phyloP scores from a whole-genome alignment of 768 basidiomycete genomes.

The Fistulinella prunicolor region DNA sequence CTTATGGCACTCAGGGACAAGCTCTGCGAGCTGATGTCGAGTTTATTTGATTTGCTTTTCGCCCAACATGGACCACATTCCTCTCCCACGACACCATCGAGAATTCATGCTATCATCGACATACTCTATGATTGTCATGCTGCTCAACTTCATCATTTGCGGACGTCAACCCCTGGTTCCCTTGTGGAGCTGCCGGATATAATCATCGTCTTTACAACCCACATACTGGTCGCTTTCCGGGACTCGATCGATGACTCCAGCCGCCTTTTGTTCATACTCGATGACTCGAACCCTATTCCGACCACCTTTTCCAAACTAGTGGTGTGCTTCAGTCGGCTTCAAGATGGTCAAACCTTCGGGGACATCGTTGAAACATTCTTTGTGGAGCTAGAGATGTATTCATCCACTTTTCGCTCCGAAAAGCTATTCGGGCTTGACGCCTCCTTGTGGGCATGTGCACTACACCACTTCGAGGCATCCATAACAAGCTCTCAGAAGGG shows the following conservation, averaged over 20 bases:
- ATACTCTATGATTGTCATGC: slow-evolving; percentile 26
- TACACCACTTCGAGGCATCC: slow-evolving; percentile 43
- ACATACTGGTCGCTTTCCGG: slow-evolving; percentile 15
- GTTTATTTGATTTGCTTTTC: slow-evolving; percentile 24
- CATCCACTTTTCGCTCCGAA: slow-evolving; percentile 31
- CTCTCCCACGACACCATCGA: slow-evolving; percentile 2
- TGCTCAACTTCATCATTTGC: slow-evolving; percentile 19
- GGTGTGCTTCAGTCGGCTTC: slow-evolving; percentile 14
- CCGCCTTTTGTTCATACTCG: slow-evolving; percentile 25
- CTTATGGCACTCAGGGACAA: slow-evolving; percentile 14
- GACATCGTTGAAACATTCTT: slow-evolving; percentile 26
- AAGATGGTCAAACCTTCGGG: slow-evolving; percentile 5
- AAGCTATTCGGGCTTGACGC: slow-evolving; percentile 44
- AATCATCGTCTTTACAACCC: slow-evolving; percentile 20
- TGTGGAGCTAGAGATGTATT: slow-evolving; percentile 22
- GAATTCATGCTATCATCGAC: slow-evolving; percentile 16
- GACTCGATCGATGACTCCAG: slow-evolving; percentile 4
- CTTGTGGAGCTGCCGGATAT: slow-evolving; percentile 24
- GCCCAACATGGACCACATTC: not conserved
- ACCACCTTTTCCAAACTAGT: slow-evolving; percentile 32
- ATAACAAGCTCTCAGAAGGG: slow-evolving; percentile 22
- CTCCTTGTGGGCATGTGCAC: slow-evolving; percentile 50
- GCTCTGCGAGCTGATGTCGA: slow-evolving; percentile 21
- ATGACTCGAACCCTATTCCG: slow-evolving; percentile 28
- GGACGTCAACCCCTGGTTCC: slow-evolving; percentile 3